A percentile compares a stretch with the other conserved stretches of the same genome.
These are phyloP conservation scores for Hirsutella thompsonii DNA, from an alignment of 2,329 filamentous ascomycete species.

Conservation along the genomic window DNA sequence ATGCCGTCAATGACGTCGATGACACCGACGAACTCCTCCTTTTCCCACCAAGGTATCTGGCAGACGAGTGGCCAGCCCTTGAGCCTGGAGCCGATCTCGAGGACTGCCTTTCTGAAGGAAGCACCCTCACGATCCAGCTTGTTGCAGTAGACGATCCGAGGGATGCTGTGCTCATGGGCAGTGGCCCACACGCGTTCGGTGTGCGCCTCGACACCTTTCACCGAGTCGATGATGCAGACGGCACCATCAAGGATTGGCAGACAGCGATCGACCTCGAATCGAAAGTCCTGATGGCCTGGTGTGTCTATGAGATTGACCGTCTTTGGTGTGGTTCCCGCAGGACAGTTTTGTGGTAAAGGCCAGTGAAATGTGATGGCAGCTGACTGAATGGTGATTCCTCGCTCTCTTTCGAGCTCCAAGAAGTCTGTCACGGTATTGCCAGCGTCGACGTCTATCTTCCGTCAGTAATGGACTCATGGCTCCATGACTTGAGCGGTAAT, in stretches of 20 bases:
- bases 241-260: constrained; percentile 79
- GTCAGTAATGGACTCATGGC: not conserved
- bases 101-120: constrained; percentile 70
- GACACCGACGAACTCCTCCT: constrained; percentile 68
- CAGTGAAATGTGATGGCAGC: constrained; percentile 92
- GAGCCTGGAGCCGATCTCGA: constrained; percentile 70
- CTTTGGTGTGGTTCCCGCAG: constrained; percentile 34
- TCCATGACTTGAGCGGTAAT: not conserved
- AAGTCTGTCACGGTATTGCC: constrained; percentile 97
- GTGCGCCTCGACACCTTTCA: constrained; percentile 90
- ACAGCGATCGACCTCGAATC: constrained; percentile 89
- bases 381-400: constrained; percentile 95
- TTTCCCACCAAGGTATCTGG: constrained; percentile 90
- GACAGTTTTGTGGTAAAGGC: constrained; percentile 47
- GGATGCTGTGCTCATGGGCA: constrained; percentile 74
- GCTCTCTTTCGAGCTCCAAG: constrained; percentile 76
- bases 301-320: constrained; percentile 91
- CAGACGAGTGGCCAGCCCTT: constrained; percentile 81
- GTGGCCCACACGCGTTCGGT: constrained; percentile 95
- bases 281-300: constrained; percentile 92
- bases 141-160: constrained; percentile 66
- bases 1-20: constrained; percentile 70
- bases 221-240: constrained; percentile 85
- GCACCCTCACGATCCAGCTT: constrained; percentile 70
- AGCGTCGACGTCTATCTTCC: constrained; percentile 66